These are phyloP conservation scores for Hymenochaete sp. DNA, from an alignment of 1,284 basidiomycete genomes.

Conservation along the genomic window DNA sequence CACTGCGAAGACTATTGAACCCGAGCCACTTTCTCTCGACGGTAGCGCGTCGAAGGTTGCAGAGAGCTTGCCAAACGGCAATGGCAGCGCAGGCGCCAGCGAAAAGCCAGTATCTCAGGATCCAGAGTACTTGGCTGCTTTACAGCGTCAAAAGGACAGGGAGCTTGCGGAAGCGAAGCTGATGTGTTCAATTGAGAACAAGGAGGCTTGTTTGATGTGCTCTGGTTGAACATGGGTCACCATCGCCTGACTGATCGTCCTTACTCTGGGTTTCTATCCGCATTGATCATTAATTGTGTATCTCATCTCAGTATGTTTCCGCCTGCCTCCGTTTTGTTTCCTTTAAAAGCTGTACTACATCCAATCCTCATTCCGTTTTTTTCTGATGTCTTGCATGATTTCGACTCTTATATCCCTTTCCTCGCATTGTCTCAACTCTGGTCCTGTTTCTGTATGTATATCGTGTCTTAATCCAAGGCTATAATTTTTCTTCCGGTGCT, in stretches of 20 bases:
- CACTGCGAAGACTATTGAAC: constrained; percentile 19
- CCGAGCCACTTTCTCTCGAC: constrained; percentile 28
- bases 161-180: constrained; percentile 78
- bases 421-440: too few species aligned
- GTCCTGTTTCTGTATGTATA: too few species aligned
- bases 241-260: too few species aligned
- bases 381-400: too few species aligned
- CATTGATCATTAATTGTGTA: not conserved
- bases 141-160: constrained; percentile 63
- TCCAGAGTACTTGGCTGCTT: constrained; percentile 77
- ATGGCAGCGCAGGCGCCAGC: not conserved
- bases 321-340: too few species aligned
- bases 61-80: too few species aligned
- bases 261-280: not conserved
- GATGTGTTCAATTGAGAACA: constrained; percentile 81
- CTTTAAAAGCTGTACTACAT: too few species aligned
- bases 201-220: constrained; percentile 82
- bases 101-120: constrained; percentile 38
- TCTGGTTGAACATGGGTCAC: constrained; percentile 65
- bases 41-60: constrained; percentile 45
- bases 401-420: too few species aligned
- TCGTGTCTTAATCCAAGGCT: too few species aligned
- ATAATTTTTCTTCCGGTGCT: too few species aligned
- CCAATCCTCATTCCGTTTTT: too few species aligned
- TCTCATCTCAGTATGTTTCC: too few species aligned